These are phyloP conservation scores for Bondarzewia mesenterica DNA, from an alignment of 1,284 basidiomycete genomes.

Conservation along the genomic window DNA sequence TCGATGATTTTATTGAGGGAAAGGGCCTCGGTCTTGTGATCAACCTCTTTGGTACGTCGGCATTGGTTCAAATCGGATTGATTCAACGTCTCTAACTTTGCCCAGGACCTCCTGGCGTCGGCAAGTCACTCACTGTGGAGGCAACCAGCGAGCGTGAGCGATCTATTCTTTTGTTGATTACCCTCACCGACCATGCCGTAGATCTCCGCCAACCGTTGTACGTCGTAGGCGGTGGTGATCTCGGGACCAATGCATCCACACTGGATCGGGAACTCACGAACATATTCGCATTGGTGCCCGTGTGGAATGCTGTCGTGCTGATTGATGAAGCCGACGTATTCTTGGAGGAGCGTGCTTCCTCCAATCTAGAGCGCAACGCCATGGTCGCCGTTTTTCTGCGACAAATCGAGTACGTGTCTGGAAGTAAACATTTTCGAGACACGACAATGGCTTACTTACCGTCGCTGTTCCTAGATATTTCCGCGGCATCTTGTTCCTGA, in stretches of 20 bases:
- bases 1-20: constrained; percentile 24
- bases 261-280: constrained; percentile 19
- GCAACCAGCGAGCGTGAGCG: no score
- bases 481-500: constrained; percentile 29
- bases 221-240: constrained; percentile 24
- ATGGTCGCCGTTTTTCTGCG: constrained; percentile 28
- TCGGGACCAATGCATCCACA: constrained; percentile 19
- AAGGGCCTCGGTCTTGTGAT: constrained; percentile 25
- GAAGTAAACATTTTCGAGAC: no score
- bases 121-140: constrained; percentile 31
- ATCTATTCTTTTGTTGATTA: no score
- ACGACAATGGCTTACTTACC: no score
- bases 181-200: constrained; percentile 27
- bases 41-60: constrained; percentile 17
- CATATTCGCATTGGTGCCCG: constrained; percentile 22
- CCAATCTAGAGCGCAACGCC: constrained; percentile 24
- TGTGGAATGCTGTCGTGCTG: constrained; percentile 28
- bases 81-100: no score
- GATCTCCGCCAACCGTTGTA: constrained; percentile 25
- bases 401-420: constrained; percentile 27
- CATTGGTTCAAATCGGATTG: no score
- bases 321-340: constrained; percentile 32
- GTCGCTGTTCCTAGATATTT: no score
- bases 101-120: constrained; percentile 24
- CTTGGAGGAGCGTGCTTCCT: constrained; percentile 18